These are phyloP conservation scores for Leptoxyphium fumago DNA, from an alignment of 2,329 filamentous ascomycete species.

Conservation along the genomic window DNA sequence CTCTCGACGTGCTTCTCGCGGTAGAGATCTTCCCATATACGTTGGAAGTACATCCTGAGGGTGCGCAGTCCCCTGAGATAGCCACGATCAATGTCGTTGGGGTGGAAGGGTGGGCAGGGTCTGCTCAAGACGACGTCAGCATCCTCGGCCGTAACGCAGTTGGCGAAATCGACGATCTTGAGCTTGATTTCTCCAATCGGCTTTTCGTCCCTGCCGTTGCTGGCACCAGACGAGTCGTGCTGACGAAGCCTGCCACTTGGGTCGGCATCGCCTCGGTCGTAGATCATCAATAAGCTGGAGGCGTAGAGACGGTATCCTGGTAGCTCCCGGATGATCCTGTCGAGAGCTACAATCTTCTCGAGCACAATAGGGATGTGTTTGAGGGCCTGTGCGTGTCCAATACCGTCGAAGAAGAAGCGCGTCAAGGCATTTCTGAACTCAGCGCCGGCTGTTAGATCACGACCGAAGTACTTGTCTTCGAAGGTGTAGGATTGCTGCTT, in stretches of 20 bases:
- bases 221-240: neutral
- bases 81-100: constrained; percentile 67
- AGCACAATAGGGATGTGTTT: constrained; percentile 80
- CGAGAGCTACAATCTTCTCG: constrained; percentile 67
- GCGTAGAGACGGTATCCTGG: constrained; percentile 90
- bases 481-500: constrained; percentile 77
- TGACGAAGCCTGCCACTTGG: constrained; percentile 27
- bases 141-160: constrained; percentile 85
- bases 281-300: constrained; percentile 85
- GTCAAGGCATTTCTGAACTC: constrained; percentile 84
- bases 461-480: constrained; percentile 94
- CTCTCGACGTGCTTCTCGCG: constrained; percentile 15
- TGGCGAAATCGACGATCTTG: constrained; percentile 97
- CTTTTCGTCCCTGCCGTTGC: constrained; percentile 19
- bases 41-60: constrained; percentile 68
- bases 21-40: constrained; percentile 64
- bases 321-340: constrained; percentile 65
- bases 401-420: constrained; percentile 80
- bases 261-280: constrained; percentile 63
- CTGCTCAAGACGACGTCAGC: constrained; percentile 26
- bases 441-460: constrained; percentile 68
- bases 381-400: constrained; percentile 63
- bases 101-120: constrained; percentile 67
- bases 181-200: constrained; percentile 50
- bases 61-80: constrained; percentile 75